Base-by-base conservation (phyloP, 495 filamentous ascomycete genomes). In the Aspergillus egyptiacus region DNA sequence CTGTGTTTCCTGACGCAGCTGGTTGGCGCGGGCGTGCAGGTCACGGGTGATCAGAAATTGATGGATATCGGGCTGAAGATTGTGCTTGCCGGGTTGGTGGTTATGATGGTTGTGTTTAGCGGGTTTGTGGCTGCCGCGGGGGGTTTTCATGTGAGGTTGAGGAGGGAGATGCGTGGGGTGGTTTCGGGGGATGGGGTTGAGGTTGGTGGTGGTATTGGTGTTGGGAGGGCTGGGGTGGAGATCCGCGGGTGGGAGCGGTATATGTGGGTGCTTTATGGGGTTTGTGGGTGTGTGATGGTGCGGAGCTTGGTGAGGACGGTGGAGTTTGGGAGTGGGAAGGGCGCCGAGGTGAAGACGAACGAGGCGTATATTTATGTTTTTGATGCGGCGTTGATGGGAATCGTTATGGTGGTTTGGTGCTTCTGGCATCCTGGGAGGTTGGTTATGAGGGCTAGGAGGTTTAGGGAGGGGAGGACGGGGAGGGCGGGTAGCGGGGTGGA, bases 321-420 rank as follows among this genome's bases (percentile, higher is more conserved):
- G 18, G 67, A 76, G 55, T 75, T 70, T 42, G 60, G 56, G n/a
- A 54, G 57, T 3, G 22, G 18, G 11, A 23, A 39, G 40, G 53
- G 36, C 23, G 38, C 60, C n/a, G 48, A 48, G 20, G 30, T 71
- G 14, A 60, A 58, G 18, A 59, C 39, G 6, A 47, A 60, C 34
- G 68, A 71, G 61, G 66, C 32, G 10, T 68, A 62, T 58, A 65
- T 71, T 19, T 71, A 71, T 54, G 57, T 71, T 0, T 69, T 69
- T 51, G 68, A 71, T 60, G 68, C 57, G 23, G 55, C 50, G 25
- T 41, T 67, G 34, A 66, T 71, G 66, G 56, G 55, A 13, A 11
- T 64, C 11, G 23, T 57, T 5, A 57, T 66, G 48, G 30, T 54
- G 14, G 53, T 61, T 3, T 46, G 65, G 48, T 28, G 57, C 5